Conservation (phyloP, 1,139 yeast species). For the Suhomyces kunorum region DNA sequence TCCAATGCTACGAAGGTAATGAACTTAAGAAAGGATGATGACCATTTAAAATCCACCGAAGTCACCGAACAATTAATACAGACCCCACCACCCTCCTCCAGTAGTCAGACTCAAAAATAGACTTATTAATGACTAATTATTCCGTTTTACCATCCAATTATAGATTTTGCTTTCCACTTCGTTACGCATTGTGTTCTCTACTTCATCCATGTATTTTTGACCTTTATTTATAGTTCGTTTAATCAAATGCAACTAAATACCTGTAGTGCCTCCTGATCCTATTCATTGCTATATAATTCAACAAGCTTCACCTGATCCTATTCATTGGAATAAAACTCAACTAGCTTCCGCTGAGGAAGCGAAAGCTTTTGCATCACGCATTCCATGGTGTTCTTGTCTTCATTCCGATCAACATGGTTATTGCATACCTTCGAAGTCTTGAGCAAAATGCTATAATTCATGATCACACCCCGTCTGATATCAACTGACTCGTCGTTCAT, state of each 20-base stretch:
- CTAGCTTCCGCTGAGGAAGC: slow-evolving; percentile 37
- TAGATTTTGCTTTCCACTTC: slow-evolving; percentile 6
- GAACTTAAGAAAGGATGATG: slow-evolving; percentile 17
- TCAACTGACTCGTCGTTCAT: slow-evolving; percentile 38
- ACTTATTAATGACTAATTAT: slow-evolving; percentile 9
- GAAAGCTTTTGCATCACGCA: slow-evolving; percentile 30
- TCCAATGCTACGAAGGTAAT: slow-evolving; percentile 21
- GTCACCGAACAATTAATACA: slow-evolving; percentile 20
- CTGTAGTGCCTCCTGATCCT: slow-evolving; percentile 3
- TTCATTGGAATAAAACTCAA: slow-evolving; percentile 37
- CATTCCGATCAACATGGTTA: slow-evolving; percentile 11
- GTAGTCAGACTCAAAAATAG: slow-evolving; percentile 14
- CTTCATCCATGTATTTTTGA: slow-evolving; percentile 10
- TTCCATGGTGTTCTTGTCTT: slow-evolving; percentile 21
- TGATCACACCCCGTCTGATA: slow-evolving; percentile 41
- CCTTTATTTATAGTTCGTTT: slow-evolving; percentile 6
- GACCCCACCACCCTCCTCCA: slow-evolving; percentile 26
- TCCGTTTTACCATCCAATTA: slow-evolving; percentile 1
- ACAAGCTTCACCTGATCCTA: slow-evolving; percentile 37
- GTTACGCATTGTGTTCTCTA: slow-evolving; percentile 7
- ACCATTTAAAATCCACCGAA: slow-evolving; percentile 9
- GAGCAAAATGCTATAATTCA: slow-evolving; percentile 42
- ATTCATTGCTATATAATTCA: slow-evolving; percentile 36
- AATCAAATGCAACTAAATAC: slow-evolving; percentile 5
- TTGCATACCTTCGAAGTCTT: slow-evolving; percentile 20